Percentiles rank a stretch among this genome's conserved stretches.
Evolutionary conservation across 2,329 filamentous ascomycete species (phyloP).

Genomic region (Aspergillus transmontanensis): DNA sequence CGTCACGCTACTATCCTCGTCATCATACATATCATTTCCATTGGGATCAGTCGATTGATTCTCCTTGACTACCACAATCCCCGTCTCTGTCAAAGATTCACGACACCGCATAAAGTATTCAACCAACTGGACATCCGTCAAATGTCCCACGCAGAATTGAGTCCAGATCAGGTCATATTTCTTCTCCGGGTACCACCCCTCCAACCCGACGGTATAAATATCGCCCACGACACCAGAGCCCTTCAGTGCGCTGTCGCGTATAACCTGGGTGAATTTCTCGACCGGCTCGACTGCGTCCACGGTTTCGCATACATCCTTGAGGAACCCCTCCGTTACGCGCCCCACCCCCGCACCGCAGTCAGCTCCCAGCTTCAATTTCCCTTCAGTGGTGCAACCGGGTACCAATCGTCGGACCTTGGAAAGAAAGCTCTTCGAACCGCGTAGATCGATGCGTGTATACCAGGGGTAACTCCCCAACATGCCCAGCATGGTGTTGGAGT

Average conservation of each 20-base stretch:
- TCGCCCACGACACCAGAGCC: slow-evolving; percentile 56
- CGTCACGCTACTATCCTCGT: slow-evolving; percentile 75
- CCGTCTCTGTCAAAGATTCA: slow-evolving; percentile 45
- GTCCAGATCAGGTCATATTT: slow-evolving; percentile 83
- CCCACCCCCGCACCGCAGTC: slow-evolving; percentile 76
- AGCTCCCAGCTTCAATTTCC: slow-evolving; percentile 44
- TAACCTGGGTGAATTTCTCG: slow-evolving; percentile 70
- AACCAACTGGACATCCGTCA: slow-evolving; percentile 73
- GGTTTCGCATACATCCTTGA: slow-evolving; percentile 67
- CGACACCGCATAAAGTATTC: slow-evolving; percentile 67
- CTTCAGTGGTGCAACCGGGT: slow-evolving; percentile 12
- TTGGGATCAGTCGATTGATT: slow-evolving; percentile 64
- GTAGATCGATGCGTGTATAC: slow-evolving; percentile 70
- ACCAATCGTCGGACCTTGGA: slow-evolving; percentile 58
- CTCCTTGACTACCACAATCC: slow-evolving; percentile 74
- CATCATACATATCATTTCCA: slow-evolving; percentile 71
- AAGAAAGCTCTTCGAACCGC: slow-evolving; percentile 68
- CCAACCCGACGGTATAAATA: slow-evolving; percentile 73
- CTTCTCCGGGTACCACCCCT: slow-evolving; percentile 64
- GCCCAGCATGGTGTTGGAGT: slow-evolving; percentile 57
- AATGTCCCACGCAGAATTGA: slow-evolving; percentile 86
- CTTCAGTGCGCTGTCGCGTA: slow-evolving; percentile 48
- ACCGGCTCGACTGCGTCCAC: slow-evolving; percentile 89
- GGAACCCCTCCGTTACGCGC: slow-evolving; percentile 74
- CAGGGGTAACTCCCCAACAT: slow-evolving; percentile 70